phyloP scores from a whole-genome alignment of 495 filamentous ascomycete species.

The Xylaria longipes region DNA sequence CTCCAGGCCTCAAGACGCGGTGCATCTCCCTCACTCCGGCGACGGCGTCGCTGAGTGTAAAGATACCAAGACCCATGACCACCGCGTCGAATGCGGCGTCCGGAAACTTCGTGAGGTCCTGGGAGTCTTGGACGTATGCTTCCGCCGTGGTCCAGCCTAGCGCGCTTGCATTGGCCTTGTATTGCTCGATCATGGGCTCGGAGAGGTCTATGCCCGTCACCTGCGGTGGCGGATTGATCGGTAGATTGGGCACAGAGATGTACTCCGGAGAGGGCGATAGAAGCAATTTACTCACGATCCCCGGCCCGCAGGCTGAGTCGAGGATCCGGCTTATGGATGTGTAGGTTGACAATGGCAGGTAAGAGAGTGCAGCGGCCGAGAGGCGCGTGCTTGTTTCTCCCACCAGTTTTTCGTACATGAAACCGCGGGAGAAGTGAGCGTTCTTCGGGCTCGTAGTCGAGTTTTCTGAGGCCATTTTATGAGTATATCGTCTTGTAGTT shows the following conservation, averaged over 20 bases:
- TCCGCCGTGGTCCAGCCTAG: constrained; percentile 30
- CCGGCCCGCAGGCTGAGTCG: constrained; percentile 33
- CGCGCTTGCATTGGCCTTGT: constrained; percentile 28
- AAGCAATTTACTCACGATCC: constrained; percentile 33
- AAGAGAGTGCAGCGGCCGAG: constrained; percentile 29
- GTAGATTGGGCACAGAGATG: constrained; percentile 27
- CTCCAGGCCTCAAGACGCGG: constrained; percentile 43
- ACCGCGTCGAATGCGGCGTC: constrained; percentile 38
- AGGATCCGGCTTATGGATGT: constrained; percentile 33
- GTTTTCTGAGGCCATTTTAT: background rate
- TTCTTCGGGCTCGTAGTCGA: background rate
- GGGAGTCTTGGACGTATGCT: constrained; percentile 30
- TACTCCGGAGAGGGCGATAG: constrained; percentile 29
- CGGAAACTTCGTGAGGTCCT: constrained; percentile 31
- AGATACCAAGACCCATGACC: constrained; percentile 39
- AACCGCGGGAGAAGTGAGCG: constrained; percentile 20
- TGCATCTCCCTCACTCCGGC: constrained; percentile 37
- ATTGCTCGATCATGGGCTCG: constrained; percentile 31
- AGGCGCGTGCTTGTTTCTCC: constrained; percentile 29
- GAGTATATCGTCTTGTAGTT: background rate
- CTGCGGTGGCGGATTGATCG: constrained; percentile 29
- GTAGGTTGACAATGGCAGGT: constrained; percentile 32
- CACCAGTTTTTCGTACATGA: constrained; percentile 28
- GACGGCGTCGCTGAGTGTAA: constrained; percentile 30
- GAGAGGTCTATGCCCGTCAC: constrained; percentile 34